Percentiles rank a stretch among this genome's conserved stretches.
Evolutionary conservation across 2,329 filamentous ascomycete species (phyloP).

Genomic region (Aspergillus sp.): DNA sequence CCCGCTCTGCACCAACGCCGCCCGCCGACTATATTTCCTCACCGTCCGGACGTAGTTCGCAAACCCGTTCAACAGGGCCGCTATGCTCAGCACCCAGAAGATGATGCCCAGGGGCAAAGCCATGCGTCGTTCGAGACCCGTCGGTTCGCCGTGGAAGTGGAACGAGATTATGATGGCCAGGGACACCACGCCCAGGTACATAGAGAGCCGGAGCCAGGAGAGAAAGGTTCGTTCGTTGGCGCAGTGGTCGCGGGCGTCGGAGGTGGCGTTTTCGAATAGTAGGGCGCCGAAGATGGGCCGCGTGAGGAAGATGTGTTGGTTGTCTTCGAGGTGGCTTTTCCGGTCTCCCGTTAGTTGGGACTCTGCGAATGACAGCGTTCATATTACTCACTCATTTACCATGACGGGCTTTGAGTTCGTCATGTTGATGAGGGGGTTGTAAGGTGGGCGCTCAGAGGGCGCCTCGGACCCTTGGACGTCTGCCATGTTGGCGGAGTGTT

Average conservation of each 20-base stretch:
- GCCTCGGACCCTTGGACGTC: constrained; percentile 15
- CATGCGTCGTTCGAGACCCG: constrained; percentile 69
- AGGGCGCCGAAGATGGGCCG: constrained; percentile 58
- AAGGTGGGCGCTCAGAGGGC: constrained; percentile 29
- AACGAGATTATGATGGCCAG: constrained; percentile 92
- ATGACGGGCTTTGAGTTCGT: constrained; percentile 50
- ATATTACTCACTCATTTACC: constrained; percentile 46
- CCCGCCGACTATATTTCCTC: constrained; percentile 73
- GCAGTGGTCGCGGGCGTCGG: constrained; percentile 66
- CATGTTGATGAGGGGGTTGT: constrained; percentile 55
- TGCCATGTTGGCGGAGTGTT: constrained; percentile 4
- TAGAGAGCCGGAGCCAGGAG: constrained; percentile 82
- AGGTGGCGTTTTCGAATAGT: constrained; percentile 66
- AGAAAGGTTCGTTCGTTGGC: constrained; percentile 75
- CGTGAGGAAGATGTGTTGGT: constrained; percentile 50
- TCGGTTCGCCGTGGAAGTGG: constrained; percentile 75
- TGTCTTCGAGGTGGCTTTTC: constrained; percentile 29
- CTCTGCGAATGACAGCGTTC: background rate
- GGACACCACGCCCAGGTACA: constrained; percentile 88
- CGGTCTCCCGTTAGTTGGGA: constrained; percentile 4
- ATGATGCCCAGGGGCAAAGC: constrained; percentile 80
- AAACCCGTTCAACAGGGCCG: constrained; percentile 74
- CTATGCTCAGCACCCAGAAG: constrained; percentile 80
- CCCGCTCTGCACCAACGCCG: constrained; percentile 85
- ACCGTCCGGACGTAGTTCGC: constrained; percentile 85